A percentile compares a stretch with the other conserved stretches of the same genome.
phyloP scores from a whole-genome alignment of 805 yeast species.

The Ogataea siamensis region DNA sequence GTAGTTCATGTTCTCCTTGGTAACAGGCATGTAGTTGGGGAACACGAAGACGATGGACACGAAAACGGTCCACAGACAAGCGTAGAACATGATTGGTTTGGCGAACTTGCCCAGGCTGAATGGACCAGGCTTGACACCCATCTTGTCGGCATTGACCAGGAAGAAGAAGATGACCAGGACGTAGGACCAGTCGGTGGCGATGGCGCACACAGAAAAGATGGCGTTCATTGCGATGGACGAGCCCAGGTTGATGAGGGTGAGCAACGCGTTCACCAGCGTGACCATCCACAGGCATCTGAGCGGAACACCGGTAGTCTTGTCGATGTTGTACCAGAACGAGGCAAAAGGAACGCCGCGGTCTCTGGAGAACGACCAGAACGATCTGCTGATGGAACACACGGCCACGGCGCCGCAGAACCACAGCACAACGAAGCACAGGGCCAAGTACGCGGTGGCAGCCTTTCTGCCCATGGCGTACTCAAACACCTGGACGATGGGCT shows the following conservation, averaged over 20 bases:
- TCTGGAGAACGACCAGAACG: constrained; percentile 56
- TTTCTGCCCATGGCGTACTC: constrained; percentile 49
- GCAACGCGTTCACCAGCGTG: constrained; percentile 40
- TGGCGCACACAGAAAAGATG: constrained; percentile 51
- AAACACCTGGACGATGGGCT: constrained; percentile 52
- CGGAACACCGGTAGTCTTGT: constrained; percentile 42
- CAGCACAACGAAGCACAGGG: constrained; percentile 47
- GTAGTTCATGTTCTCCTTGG: constrained; percentile 49
- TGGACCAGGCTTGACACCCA: constrained; percentile 48
- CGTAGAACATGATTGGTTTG: constrained; percentile 39
- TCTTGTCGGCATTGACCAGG: constrained; percentile 43
- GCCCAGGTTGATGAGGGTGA: constrained; percentile 44
- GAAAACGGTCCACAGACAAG: constrained; percentile 46
- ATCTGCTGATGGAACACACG: constrained; percentile 48
- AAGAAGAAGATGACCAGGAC: constrained; percentile 43
- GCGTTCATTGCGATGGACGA: constrained; percentile 50
- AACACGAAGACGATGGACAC: constrained; percentile 49
- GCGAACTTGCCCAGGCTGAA: constrained; percentile 45
- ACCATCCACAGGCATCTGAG: constrained; percentile 45
- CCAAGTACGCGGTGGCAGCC: constrained; percentile 52
- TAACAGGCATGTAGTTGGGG: constrained; percentile 48
- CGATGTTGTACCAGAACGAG: constrained; percentile 41
- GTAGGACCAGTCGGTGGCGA: constrained; percentile 51
- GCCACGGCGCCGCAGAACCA: constrained; percentile 55
- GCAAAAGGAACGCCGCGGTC: constrained; percentile 52